Base-by-base conservation (phyloP, 441 rosid species). In the Dalechampia spathulata region DNA sequence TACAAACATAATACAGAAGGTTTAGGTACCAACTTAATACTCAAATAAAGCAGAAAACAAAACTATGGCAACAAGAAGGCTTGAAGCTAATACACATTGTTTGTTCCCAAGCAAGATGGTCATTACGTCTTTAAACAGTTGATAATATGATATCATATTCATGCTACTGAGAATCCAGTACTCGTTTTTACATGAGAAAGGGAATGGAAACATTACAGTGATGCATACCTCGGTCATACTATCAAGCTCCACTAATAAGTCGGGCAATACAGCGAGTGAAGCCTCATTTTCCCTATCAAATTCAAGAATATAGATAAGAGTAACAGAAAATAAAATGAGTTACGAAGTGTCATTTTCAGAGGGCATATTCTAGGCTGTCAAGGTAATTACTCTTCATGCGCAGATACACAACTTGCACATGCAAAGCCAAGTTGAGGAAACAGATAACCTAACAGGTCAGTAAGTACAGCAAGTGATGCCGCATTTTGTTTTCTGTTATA, bases 211-310 rank as follows among this genome's bases (percentile, higher is more conserved):
- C 51, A 42, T 43, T 44, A 47, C 36, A 37, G 55, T 49, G 49
- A 64, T 4, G 22, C 68, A 58, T 55, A 85, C 99, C 97, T 90
- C 91, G 12, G 68, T 74, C 99, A 93, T 79, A 14, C 76, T 61
- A 61, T 93, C 99, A 62, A 93, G 90, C 82, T 93, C 99, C 70
- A 72, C 59, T 45, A 93, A 65, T 57, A 93, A 76, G 71, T 87
- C 97, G 40, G 99, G 87, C 63, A 93, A 81, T 67, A 93, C 99
- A 68, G 97, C 85, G 68, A 93, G 97, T 50, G 97, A 93, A 2
- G 97, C 99, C 75, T 93, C 99, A 74, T 93, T 93, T 78, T 93
- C 99, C 81, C 99, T 93, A 75, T 49, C 54, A 65, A 40, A 59
- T 65, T 54, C n/a, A 36, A 22, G 42, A 65, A 59, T 41, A 54